Evolutionary conservation across 768 basidiomycete genomes (phyloP), one percentile per base, ranked within the genome.

Genomic region (Neoboletus brunneissimus): DNA sequence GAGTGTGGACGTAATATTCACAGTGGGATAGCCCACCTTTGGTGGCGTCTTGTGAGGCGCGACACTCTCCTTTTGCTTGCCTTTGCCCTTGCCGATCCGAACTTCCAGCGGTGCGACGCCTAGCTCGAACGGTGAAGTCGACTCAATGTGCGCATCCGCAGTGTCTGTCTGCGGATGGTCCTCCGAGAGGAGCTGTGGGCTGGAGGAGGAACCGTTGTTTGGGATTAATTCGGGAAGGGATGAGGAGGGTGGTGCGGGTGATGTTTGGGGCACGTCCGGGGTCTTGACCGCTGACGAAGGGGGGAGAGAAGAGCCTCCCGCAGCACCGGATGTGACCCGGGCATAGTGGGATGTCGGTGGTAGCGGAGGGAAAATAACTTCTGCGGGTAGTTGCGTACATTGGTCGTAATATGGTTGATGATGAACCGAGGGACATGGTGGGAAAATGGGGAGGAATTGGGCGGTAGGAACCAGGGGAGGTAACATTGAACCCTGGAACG

Each of bases 351-450:
- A 76, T 4, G 77, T 74, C 6, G 83, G 73, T 16, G 88, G 89
- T 4, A 90, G 71, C 1, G 87, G 86, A 48, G 89, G 89, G 69
- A 90, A 90, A 34, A 90, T 82, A 31, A 88, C 77, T 32, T 88
- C 88, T 9, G 84, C 77, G 6, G 85, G 78, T 5, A 79, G 64
- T 51, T 81, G 79, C 16, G 81, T 55, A 55, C 83, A 85, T 38
- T 78, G 81, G 49, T 83, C 82, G 65, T 88, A 89, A 67, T 90
- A 90, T 0, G 88, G 83, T 62, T 90, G 89, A 59, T 88, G 87
- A 56, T 88, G 85, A 20, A 80, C 75, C 12, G 82, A 83, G 10
- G 83, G 78, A 11, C 81, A 79, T 15, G 79, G 74, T 31, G 81
- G 84, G 61, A 84, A 86, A 48, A 83, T 63, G 23, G 71, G 69